These are phyloP conservation scores for Physcomitrellopsis africana DNA, from an alignment of 225 moss, liverwort and hornwort genomes.

Conservation along the genomic window DNA sequence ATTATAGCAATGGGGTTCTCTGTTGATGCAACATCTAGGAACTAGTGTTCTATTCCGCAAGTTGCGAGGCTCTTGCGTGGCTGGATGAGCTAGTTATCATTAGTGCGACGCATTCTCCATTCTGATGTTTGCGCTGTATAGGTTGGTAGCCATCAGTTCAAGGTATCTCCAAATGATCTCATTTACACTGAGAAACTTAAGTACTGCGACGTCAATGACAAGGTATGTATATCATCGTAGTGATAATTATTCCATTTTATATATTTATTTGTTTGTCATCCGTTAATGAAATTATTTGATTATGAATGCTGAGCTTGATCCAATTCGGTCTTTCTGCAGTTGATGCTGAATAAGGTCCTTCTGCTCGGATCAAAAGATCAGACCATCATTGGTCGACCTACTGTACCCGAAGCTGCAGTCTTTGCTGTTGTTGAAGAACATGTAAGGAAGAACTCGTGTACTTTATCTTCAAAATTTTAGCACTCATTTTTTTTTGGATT, in stretches of 20 bases:
- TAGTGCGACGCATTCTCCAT: background rate
- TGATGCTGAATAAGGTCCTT: slow-evolving; percentile 79
- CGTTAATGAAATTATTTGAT: background rate
- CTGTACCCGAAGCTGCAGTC: slow-evolving; percentile 59
- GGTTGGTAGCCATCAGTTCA: slow-evolving; percentile 86
- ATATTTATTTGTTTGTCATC: no score
- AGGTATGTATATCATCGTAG: slow-evolving; percentile 40
- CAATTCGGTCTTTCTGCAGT: slow-evolving; percentile 45
- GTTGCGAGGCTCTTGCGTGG: no score
- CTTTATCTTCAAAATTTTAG: background rate
- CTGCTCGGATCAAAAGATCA: slow-evolving; percentile 72
- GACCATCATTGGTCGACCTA: slow-evolving; percentile 73
- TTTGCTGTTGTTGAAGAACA: slow-evolving; percentile 82
- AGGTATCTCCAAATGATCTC: slow-evolving; percentile 81
- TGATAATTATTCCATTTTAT: background rate
- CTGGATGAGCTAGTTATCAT: no score
- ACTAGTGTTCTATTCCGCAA: no score
- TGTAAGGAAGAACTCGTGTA: slow-evolving; percentile 47
- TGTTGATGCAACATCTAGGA: background rate
- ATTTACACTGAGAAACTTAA: slow-evolving; percentile 90
- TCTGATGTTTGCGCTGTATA: slow-evolving; percentile 28
- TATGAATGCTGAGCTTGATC: background rate
- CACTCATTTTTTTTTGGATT: background rate
- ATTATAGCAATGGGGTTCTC: background rate
- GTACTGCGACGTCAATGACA: slow-evolving; percentile 76